Evolutionary conservation across 495 filamentous ascomycete genomes (phyloP).

Genomic region (Pseudevernia furfuracea): DNA sequence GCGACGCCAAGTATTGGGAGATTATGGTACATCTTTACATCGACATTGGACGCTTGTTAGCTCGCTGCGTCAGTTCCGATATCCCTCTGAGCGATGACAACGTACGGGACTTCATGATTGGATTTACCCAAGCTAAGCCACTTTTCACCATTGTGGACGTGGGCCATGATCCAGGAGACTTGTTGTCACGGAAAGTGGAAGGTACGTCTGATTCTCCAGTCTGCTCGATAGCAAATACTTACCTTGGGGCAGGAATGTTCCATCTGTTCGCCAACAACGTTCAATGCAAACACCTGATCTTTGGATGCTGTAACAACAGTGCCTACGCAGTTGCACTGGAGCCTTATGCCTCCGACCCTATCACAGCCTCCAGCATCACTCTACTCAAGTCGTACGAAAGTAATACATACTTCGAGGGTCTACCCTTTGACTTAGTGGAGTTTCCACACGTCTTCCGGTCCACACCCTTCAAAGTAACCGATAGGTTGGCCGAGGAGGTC

Average conservation of each 20-base stretch:
- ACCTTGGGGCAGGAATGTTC: slow-evolving; percentile 41
- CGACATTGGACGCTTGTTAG: slow-evolving; percentile 49
- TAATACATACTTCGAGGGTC: slow-evolving; percentile 17
- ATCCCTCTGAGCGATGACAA: slow-evolving; percentile 44
- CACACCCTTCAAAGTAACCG: background rate
- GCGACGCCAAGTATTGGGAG: slow-evolving; percentile 42
- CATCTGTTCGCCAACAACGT: slow-evolving; percentile 49
- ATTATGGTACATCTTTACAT: slow-evolving; percentile 57
- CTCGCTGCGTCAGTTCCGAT: slow-evolving; percentile 36
- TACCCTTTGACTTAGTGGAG: slow-evolving; percentile 28
- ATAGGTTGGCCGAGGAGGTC: background rate
- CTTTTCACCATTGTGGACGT: slow-evolving; percentile 57
- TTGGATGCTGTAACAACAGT: slow-evolving; percentile 56
- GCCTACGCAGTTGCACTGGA: slow-evolving; percentile 51
- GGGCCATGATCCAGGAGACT: slow-evolving; percentile 53
- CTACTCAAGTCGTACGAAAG: slow-evolving; percentile 38
- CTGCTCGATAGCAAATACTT: slow-evolving; percentile 8
- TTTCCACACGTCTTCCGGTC: slow-evolving; percentile 15
- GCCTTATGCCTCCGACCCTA: slow-evolving; percentile 36
- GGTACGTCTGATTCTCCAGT: slow-evolving; percentile 29
- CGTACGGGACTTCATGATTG: slow-evolving; percentile 46
- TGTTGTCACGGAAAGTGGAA: slow-evolving; percentile 54
- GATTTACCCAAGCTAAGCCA: slow-evolving; percentile 52
- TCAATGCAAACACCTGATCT: slow-evolving; percentile 61
- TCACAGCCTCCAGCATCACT: slow-evolving; percentile 38